Evolutionary conservation across 352 stramenopile species (phyloP).

Genomic region (Globisporangium paroecandrum): DNA sequence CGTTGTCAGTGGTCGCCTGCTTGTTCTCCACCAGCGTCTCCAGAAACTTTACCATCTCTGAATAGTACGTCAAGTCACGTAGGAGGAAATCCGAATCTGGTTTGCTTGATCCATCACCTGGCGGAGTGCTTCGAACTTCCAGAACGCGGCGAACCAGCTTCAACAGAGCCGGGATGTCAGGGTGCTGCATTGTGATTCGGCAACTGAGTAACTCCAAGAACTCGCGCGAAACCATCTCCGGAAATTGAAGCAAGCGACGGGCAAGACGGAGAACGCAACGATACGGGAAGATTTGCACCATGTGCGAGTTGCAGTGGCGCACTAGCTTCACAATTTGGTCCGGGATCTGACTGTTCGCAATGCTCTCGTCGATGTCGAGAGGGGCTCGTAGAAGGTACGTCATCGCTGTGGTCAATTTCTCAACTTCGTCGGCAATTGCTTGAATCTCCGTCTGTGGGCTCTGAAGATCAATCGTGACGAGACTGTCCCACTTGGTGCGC

Average conservation of each 20-base stretch:
- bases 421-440: conserved; percentile 43
- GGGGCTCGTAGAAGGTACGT: conserved; percentile 62
- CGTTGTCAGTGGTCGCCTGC: conserved; percentile 30
- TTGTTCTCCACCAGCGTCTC: conserved; percentile 53
- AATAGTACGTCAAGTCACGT: conserved; percentile 67
- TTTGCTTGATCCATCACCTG: conserved; percentile 30
- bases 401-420: conserved; percentile 72
- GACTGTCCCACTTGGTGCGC: conserved; percentile 47
- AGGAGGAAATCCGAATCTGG: conserved; percentile 41
- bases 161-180: conserved; percentile 60
- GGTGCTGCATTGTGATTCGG: conserved; percentile 62
- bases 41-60: conserved; percentile 54
- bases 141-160: conserved; percentile 75
- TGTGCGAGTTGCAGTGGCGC: conserved; percentile 68
- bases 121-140: conserved; percentile 44
- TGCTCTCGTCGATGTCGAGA: conserved; percentile 65
- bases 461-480: conserved; percentile 63
- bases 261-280: conserved; percentile 60
- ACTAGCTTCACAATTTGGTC: conserved; percentile 73
- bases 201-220: conserved; percentile 75
- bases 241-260: conserved; percentile 60
- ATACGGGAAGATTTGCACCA: conserved; percentile 73
- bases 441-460: conserved; percentile 55
- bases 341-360: conserved; percentile 62
- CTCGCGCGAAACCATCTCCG: conserved; percentile 58